Evolutionary conservation across 768 basidiomycete species (phyloP).

Genomic region (Pleurotus pulmonarius): DNA sequence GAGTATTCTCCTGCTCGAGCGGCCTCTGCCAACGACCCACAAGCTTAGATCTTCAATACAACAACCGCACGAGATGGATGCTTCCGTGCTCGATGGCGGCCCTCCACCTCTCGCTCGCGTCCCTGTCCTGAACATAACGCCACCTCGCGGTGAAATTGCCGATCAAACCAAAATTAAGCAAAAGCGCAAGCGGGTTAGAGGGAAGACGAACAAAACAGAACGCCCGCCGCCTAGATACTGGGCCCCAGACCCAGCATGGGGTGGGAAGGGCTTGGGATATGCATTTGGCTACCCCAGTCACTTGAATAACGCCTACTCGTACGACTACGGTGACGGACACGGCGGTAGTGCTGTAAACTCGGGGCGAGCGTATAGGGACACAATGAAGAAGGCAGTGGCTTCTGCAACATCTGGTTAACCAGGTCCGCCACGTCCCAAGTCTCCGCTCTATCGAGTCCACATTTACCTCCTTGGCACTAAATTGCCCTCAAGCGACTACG

Average conservation of each 20-base stretch:
- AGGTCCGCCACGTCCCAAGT: no score
- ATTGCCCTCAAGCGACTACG: no score
- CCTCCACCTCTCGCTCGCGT: constrained; percentile 18
- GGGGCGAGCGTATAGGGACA: constrained; percentile 11
- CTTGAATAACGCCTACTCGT: constrained; percentile 12
- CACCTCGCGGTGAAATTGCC: constrained; percentile 6
- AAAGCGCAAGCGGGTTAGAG: constrained; percentile 13
- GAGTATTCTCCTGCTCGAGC: constrained; percentile 29
- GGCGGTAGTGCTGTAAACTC: background rate
- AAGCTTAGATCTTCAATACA: constrained; percentile 22
- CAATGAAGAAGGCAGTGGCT: constrained; percentile 12
- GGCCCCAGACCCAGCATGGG: constrained; percentile 30
- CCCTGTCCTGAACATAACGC: background rate
- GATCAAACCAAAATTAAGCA: constrained; percentile 4
- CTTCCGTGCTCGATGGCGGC: constrained; percentile 6
- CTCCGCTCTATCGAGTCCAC: no score
- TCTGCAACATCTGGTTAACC: background rate
- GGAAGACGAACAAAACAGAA: constrained; percentile 11
- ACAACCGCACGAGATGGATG: constrained; percentile 28
- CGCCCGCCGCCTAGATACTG: constrained; percentile 36
- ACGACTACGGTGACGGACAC: constrained; percentile 11
- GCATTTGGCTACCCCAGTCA: constrained; percentile 37
- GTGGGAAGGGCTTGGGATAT: constrained; percentile 39
- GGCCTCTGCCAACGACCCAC: constrained; percentile 37
- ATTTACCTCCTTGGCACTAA: no score